phyloP scores from a whole-genome alignment of 202 grass and related monocot species.

The Carex arenaria region DNA sequence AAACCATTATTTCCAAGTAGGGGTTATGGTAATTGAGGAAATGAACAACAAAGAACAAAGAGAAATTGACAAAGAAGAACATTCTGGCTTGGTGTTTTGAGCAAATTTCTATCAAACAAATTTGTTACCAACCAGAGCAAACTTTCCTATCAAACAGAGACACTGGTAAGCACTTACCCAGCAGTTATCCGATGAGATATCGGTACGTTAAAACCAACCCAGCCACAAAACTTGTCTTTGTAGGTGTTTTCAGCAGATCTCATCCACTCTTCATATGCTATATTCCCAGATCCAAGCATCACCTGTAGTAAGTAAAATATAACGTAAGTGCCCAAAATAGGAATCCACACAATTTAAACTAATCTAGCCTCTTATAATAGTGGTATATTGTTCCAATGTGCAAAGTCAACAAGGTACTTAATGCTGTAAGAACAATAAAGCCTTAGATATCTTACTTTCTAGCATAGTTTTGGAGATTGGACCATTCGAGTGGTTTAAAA shows the following conservation, averaged over 20 bases:
- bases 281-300: constrained; percentile 96
- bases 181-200: constrained; percentile 95
- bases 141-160: background rate
- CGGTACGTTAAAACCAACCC: constrained; percentile 95
- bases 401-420: background rate
- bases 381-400: background rate
- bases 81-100: background rate
- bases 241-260: constrained; percentile 60
- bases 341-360: background rate
- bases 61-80: background rate
- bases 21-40: background rate
- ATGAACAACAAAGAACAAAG: background rate
- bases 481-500: no score
- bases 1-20: background rate
- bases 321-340: constrained; percentile 1
- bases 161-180: constrained; percentile 37
- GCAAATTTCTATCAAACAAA: background rate
- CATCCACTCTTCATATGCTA: constrained; percentile 78
- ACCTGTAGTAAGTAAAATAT: constrained; percentile 39
- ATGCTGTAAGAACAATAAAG: background rate
- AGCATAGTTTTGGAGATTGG: background rate
- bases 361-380: constrained; percentile 9
- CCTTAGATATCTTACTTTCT: background rate
- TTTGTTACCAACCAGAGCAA: background rate
- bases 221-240: constrained; percentile 81